phyloP scores from a whole-genome alignment of 2,329 filamentous ascomycete genomes.

The Stachybotrys chlorohalonatus region DNA sequence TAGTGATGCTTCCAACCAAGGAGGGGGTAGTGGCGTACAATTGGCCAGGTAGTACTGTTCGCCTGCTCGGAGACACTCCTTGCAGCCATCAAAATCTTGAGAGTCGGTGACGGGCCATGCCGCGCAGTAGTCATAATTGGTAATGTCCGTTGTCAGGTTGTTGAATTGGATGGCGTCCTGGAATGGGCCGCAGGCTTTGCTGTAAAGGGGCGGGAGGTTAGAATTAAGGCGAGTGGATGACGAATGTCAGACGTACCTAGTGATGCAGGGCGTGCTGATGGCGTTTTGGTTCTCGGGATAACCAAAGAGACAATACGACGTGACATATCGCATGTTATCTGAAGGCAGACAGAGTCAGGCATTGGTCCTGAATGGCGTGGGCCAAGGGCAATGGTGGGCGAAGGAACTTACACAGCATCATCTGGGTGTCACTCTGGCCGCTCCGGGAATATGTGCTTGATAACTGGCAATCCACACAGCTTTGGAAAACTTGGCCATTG shows the following conservation, averaged over 20 bases:
- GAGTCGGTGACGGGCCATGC: slow-evolving; percentile 31
- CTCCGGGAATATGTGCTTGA: slow-evolving; percentile 35
- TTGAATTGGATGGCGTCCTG: slow-evolving; percentile 36
- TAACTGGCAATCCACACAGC: slow-evolving; percentile 43
- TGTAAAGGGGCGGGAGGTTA: slow-evolving; percentile 19
- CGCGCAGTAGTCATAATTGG: slow-evolving; percentile 45
- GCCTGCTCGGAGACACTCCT: slow-evolving; percentile 32
- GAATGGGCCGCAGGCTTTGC: slow-evolving; percentile 43
- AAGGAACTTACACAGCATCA: slow-evolving; percentile 41
- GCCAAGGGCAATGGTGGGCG: neutral
- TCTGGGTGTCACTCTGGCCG: slow-evolving; percentile 42
- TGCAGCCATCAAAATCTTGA: slow-evolving; percentile 30
- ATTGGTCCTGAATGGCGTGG: neutral
- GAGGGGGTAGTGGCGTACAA: slow-evolving; percentile 27
- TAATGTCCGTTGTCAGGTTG: slow-evolving; percentile 35
- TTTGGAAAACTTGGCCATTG: slow-evolving; percentile 38
- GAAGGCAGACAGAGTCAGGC: slow-evolving; percentile 6
- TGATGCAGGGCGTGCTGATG: slow-evolving; percentile 39
- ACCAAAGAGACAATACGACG: slow-evolving; percentile 47
- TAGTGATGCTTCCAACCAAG: slow-evolving; percentile 7
- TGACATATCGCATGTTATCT: slow-evolving; percentile 51
- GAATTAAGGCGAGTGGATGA: neutral
- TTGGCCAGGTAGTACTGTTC: slow-evolving; percentile 39
- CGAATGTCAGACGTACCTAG: slow-evolving; percentile 26
- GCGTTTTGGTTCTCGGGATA: slow-evolving; percentile 34